Evolutionary conservation across 2,329 filamentous ascomycete genomes (phyloP), one percentile per base, ranked within the genome.

Genomic region (Thielaviopsis ethacetica): DNA sequence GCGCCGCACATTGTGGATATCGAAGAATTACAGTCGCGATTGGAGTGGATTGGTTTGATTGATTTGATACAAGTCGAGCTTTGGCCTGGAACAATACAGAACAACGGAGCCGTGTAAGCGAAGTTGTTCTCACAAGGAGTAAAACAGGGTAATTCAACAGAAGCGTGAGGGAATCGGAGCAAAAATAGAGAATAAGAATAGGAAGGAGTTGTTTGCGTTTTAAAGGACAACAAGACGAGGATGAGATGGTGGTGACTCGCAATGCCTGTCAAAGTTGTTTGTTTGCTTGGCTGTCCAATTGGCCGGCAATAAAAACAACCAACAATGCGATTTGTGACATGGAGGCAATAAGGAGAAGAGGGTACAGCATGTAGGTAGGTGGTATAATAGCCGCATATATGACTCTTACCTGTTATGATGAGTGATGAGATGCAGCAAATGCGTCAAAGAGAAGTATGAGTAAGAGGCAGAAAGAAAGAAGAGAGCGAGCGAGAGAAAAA

Each of bases 1-100:
- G 26, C 53, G 30, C 59, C 53, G 53, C 59, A 61, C 59, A 61
- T 61, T 49, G 19, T 61, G 53, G 26, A 47, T 53, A 44, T 44
- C 38, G 38, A 44, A n/a, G 38, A 44, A 44, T 44, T 44, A 44
- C 38, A 17, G 38, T 44, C 38, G 38, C 38, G 38, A n/a, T 44
- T 15, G 17, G 38, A n/a, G 38, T 44, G 38, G 38, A 44, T 44
- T 17, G 38, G 17, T 34, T 34, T 34, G 10, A 34, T 26, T 26
- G 24, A 26, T 26, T 44, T n/a, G 38, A 44, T 44, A 7, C 38
- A 44, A 44, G 38, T 44, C 38, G 17, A 44, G 38, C 13, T 15
- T 44, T n/a, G 38, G 17, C 15, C 38, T 44, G 38, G 38, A 17
- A n/a, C 6, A 44, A 44, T 26, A 26, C 2, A 15, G 38, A 2